Conservation (phyloP, 495 filamentous ascomycete genomes). For the Parathielavia hyrcaniae region DNA sequence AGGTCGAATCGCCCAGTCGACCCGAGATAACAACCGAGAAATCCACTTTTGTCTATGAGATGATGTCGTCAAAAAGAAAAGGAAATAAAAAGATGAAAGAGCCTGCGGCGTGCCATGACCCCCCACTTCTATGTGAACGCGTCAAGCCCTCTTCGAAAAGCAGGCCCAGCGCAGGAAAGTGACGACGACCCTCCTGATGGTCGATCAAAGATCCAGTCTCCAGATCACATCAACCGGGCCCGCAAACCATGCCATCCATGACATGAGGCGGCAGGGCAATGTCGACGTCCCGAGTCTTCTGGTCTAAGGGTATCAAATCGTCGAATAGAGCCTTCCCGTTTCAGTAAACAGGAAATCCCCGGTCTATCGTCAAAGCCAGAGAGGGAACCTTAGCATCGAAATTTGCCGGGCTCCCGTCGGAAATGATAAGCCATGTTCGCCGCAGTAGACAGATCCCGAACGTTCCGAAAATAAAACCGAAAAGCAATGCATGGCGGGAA, state of each 20-base stretch:
- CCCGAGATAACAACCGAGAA: constrained; percentile 45
- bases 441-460: constrained; percentile 27
- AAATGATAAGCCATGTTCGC: constrained; percentile 31
- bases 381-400: constrained; percentile 24
- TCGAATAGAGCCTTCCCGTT: constrained; percentile 20
- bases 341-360: constrained; percentile 24
- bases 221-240: constrained; percentile 32
- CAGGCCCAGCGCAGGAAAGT: constrained; percentile 40
- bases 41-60: constrained; percentile 59
- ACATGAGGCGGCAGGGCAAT: constrained; percentile 25
- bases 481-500: constrained; percentile 16
- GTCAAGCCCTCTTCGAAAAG: constrained; percentile 36
- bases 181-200: constrained; percentile 37
- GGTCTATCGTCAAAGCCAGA: constrained; percentile 34
- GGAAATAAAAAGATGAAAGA: constrained; percentile 29
- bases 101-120: constrained; percentile 35
- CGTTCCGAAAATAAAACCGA: constrained; percentile 19
- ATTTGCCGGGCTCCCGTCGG: constrained; percentile 22
- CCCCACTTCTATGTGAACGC: constrained; percentile 38
- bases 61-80: constrained; percentile 32
- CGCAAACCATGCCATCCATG: constrained; percentile 27
- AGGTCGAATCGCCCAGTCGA: constrained; percentile 29
- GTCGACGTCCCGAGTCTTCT: constrained; percentile 27
- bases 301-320: constrained; percentile 43
- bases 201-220: constrained; percentile 30